Base-by-base conservation (phyloP, 495 filamentous ascomycete species). In the Ramalina intermedia region DNA sequence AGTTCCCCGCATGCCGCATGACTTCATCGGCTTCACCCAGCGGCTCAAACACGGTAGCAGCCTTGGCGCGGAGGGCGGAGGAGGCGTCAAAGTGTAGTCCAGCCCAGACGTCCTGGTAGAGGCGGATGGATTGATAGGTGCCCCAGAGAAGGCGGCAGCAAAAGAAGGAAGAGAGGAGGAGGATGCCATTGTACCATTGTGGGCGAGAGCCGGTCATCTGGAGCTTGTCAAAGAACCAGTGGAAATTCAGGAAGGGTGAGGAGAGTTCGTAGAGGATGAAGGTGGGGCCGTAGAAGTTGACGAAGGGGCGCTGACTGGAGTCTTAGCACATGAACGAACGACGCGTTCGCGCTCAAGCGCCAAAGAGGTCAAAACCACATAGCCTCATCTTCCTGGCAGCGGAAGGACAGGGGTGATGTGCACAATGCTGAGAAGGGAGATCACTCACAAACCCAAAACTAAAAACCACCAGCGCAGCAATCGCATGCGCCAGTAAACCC, bases 161-260 rank as follows among this genome's bases (percentile, higher is more conserved):
- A 70, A 94, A 91, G 71, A 99, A 99, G 41, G 76, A 80, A 40
- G 58, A 50, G 41, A 85, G 68, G 16, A 88, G 75, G 20, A 61
- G 20, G 62, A 90, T 78, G 57, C 88, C 88, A 63, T 96, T 96
- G 66, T 89, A 84, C 57, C 90, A 80, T 66, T 96, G 88, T 41
- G 75, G 53, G 14, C 64, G 71, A 51, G 84, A 84, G 45, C 91
- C 91, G 20, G 93, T 99, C 75, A 94, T 82, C 63, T 84, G 79
- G 58, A 96, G 72, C 69, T 99, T 99, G 70, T 99, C 91, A 61
- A 84, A 89, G 75, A 99, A 96, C 91, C 91, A 99, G 73, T 99
- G 91, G 66, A 96, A 84, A 63, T 94, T 93, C 58, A 93, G 80
- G 70, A 94, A 90, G 18, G 87, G 87, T 54, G 78, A 82, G 51